phyloP scores from a whole-genome alignment of 2,329 filamentous ascomycete species.

The Colletotrichum falcatum region DNA sequence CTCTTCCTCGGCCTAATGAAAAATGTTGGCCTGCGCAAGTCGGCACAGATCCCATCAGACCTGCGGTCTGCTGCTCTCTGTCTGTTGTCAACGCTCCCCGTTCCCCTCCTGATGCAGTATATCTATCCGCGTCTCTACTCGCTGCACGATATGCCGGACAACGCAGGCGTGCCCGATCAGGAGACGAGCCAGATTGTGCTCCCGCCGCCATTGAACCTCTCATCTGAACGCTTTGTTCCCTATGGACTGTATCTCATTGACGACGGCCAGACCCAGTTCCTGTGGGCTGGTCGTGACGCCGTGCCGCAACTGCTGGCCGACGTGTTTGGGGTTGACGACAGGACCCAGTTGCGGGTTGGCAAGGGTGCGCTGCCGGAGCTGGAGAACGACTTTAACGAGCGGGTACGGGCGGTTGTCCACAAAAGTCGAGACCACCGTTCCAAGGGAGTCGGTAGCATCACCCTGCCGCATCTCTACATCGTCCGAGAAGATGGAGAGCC shows the following conservation, averaged over 20 bases:
- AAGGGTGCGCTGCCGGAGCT: conserved; percentile 89
- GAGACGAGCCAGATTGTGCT: conserved; percentile 90
- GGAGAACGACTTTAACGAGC: conserved; percentile 97
- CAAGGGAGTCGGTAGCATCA: conserved; percentile 91
- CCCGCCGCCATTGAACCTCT: conserved; percentile 86
- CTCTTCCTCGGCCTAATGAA: conserved; percentile 96
- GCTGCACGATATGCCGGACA: conserved; percentile 95
- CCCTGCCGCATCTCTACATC: conserved; percentile 92
- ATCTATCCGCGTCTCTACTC: conserved; percentile 90
- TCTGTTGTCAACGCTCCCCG: conserved; percentile 90
- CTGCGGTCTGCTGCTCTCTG: conserved; percentile 93
- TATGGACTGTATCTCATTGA: conserved; percentile 97
- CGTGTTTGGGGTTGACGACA: conserved; percentile 90
- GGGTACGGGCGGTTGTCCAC: conserved; percentile 87
- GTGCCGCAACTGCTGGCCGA: conserved; percentile 90
- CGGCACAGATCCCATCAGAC: conserved; percentile 92
- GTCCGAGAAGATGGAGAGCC: conserved; percentile 97
- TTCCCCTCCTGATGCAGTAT: conserved; percentile 92
- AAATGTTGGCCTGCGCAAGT: conserved; percentile 93
- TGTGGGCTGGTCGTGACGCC: conserved; percentile 94
- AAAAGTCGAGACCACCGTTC: conserved; percentile 92
- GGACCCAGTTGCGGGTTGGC: conserved; percentile 87
- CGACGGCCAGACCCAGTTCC: conserved; percentile 96
- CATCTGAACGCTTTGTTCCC: conserved; percentile 86
- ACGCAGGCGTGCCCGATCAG: conserved; percentile 85